Conservation (phyloP, 108 stramenopile genomes). For the Nitzschia sp. region DNA sequence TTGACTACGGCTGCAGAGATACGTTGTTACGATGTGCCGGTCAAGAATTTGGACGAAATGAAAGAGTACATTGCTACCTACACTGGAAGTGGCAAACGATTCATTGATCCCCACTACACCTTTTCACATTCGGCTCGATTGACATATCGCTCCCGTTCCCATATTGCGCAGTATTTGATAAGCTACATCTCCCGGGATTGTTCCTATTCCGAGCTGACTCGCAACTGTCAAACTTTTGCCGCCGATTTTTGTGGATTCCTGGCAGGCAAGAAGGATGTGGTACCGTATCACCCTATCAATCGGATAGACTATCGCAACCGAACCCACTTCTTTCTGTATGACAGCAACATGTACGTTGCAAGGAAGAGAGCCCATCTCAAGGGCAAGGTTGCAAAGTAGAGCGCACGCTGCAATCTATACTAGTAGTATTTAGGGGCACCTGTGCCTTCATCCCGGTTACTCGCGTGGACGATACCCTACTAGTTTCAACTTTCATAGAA, state of each 20-base stretch:
- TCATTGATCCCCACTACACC: constrained; percentile 53
- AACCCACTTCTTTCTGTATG: constrained; percentile 64
- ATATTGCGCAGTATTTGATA: constrained; percentile 63
- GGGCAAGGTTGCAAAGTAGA: constrained; percentile 25
- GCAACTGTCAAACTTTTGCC: constrained; percentile 75
- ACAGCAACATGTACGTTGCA: constrained; percentile 42
- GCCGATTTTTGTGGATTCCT: constrained; percentile 71
- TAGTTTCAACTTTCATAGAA: too few species aligned
- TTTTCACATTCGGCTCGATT: constrained; percentile 60
- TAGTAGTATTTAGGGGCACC: too few species aligned
- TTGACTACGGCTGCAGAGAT: constrained; percentile 54
- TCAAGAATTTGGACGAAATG: constrained; percentile 54
- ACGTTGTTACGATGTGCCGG: constrained; percentile 55
- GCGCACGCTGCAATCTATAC: not conserved
- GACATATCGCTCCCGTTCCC: constrained; percentile 44
- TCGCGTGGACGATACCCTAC: too few species aligned
- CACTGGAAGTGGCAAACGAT: constrained; percentile 44
- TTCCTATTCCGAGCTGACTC: constrained; percentile 57
- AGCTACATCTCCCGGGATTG: constrained; percentile 65
- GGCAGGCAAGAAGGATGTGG: constrained; percentile 60
- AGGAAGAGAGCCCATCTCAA: constrained; percentile 19
- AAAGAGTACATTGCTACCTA: constrained; percentile 47
- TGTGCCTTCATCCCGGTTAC: too few species aligned
- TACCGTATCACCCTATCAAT: constrained; percentile 65
- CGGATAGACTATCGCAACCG: constrained; percentile 60